phyloP scores from a whole-genome alignment of 2,329 filamentous ascomycete genomes.

The Chrysoporthe austroafricana region DNA sequence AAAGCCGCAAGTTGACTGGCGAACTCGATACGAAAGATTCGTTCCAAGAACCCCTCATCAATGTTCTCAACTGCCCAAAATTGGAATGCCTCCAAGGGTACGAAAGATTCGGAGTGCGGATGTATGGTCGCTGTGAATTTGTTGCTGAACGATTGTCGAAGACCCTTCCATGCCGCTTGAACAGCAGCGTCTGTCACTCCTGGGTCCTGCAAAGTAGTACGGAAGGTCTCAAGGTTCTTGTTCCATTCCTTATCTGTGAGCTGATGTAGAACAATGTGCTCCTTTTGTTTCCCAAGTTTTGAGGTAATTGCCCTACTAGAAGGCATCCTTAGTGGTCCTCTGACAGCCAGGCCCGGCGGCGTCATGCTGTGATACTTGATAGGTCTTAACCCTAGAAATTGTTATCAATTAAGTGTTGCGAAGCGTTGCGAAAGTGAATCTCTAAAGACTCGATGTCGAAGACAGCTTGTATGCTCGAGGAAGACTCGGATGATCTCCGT shows the following conservation, averaged over 20 bases:
- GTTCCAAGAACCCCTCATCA: neutral
- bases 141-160: conserved; percentile 13
- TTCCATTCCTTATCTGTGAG: neutral
- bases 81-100: conserved; percentile 15
- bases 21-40: conserved; percentile 19
- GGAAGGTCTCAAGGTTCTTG: neutral
- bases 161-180: neutral
- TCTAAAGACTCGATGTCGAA: neutral
- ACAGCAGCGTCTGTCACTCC: neutral
- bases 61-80: conserved; percentile 23
- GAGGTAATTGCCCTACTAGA: neutral
- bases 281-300: neutral
- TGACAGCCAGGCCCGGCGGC: neutral
- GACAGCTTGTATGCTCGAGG: neutral
- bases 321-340: neutral
- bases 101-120: neutral
- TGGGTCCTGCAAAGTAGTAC: neutral
- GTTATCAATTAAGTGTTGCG: neutral
- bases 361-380: neutral
- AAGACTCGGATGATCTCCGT: neutral
- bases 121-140: conserved; percentile 17
- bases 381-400: neutral
- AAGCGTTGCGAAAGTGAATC: neutral
- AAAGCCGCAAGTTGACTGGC: conserved; percentile 14
- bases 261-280: neutral